Evolutionary conservation across 495 filamentous ascomycete genomes (phyloP), one percentile per base, ranked within the genome.

Genomic region (Cercophora newfieldiana): DNA sequence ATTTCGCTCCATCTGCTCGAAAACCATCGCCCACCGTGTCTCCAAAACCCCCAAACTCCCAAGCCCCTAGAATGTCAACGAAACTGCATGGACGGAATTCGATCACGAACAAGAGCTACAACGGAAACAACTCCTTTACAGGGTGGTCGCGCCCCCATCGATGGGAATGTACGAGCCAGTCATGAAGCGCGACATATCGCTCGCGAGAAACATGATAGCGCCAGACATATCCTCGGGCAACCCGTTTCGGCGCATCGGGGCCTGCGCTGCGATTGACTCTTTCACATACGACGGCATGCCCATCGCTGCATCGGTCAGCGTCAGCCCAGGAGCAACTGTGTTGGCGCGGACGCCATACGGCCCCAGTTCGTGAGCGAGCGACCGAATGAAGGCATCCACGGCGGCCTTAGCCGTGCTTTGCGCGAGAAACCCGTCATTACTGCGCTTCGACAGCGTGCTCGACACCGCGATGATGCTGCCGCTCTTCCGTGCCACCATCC

Each of bases 361-460:
- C 7, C 50, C 50, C 50, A 53, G n/a, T 19, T 53, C 50, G 21
- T 14, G 7, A 14, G 50, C 2, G 4, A 53, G 50, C n/a, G 50
- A 16, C 8, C 50, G 50, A 22, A 53, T 19, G 14, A 53, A 53
- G 16, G 50, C 50, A n/a, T 53, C 50, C 7, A 53, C 16, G 16
- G 7, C 50, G 21, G 50, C 50, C 50, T 53, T 53, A 19, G 50
- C 50, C 2, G 50, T 53, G n/a, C 50, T 16, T 19, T 53, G 50
- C 50, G 50, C 50, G 16, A 53, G n/a, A 26, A 53, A 53, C 50
- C 50, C 50, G 16, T 53, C 50, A 8, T 53, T 22, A 22, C 50
- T 53, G 50, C 50, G 50, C 50, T 53, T 53, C 50, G 50, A 53
- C 50, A 53, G 25, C n/a, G 50, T 53, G 50, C 50, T 53, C 50